Evolutionary conservation across 495 filamentous ascomycete species (phyloP).

Genomic region (Penicillium coprophilum): DNA sequence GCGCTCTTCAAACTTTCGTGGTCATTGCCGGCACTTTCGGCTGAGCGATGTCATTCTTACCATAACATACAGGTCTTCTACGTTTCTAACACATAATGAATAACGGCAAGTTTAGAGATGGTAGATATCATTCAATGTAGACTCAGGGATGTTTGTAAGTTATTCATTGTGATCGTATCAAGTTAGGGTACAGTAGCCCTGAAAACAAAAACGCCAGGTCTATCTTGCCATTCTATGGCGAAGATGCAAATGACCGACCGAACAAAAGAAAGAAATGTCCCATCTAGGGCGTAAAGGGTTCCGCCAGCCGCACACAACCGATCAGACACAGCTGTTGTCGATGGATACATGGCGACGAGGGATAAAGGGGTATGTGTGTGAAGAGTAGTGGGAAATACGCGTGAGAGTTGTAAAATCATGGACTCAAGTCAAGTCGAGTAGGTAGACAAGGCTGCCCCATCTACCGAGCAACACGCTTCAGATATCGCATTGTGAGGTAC

Average conservation of each 20-base stretch:
- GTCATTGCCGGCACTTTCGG: not conserved
- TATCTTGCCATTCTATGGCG: slow-evolving; percentile 24
- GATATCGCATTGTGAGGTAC: slow-evolving; percentile 40
- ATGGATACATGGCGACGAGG: slow-evolving; percentile 5
- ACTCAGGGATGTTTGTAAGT: not conserved
- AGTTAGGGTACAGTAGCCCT: slow-evolving; percentile 33
- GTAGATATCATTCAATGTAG: slow-evolving; percentile 21
- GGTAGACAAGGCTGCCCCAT: not conserved
- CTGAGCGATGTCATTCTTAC: slow-evolving; percentile 5
- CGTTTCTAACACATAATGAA: not conserved
- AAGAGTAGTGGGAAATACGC: not conserved
- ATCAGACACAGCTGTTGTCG: not conserved
- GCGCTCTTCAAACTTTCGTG: not conserved
- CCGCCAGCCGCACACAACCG: not conserved
- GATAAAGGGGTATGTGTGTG: slow-evolving; percentile 10
- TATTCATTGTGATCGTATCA: slow-evolving; percentile 8
- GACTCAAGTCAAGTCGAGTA: not conserved
- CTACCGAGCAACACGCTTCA: slow-evolving; percentile 29
- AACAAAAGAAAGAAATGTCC: slow-evolving; percentile 23
- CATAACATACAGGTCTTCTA: not conserved
- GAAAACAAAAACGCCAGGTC: slow-evolving; percentile 15
- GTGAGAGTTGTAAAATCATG: not conserved
- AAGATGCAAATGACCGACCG: slow-evolving; percentile 13
- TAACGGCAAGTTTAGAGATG: not conserved
- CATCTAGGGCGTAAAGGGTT: not conserved